Evolutionary conservation across 208 protist species (phyloP).

Genomic region (Naegleria lovaniensis): DNA sequence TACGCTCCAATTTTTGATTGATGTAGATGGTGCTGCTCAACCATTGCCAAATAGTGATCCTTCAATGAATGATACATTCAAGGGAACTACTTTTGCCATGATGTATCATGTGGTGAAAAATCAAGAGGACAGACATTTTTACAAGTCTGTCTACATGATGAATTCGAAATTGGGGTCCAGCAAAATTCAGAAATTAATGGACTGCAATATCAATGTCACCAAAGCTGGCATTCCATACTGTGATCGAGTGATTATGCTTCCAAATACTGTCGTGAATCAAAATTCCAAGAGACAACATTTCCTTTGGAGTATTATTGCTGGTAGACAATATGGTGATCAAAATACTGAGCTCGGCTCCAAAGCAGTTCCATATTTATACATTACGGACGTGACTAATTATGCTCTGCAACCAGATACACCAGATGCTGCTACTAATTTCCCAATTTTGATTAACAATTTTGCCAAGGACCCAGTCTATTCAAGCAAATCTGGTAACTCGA

Average conservation of each 20-base stretch:
- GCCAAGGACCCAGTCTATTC: not conserved
- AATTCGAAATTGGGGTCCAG: not conserved
- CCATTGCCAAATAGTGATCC: not conserved
- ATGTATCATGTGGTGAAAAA: not conserved
- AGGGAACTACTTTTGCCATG: not conserved
- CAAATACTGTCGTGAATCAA: not conserved
- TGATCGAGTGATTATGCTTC: not conserved
- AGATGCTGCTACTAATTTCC: not conserved
- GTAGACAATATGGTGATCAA: not conserved
- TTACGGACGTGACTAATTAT: not conserved
- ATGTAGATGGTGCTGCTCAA: not conserved
- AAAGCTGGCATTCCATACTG: not conserved
- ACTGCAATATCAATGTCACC: not conserved
- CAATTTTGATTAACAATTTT: not conserved
- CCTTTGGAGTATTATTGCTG: not conserved
- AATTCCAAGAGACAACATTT: not conserved
- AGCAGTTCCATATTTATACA: not conserved
- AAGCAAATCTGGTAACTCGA: not conserved
- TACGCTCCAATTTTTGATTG: not conserved
- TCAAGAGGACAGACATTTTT: not conserved
- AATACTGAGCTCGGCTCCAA: not conserved
- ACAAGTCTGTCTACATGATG: not conserved
- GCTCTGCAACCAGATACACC: not conserved
- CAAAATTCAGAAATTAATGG: not conserved
- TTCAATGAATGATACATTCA: not conserved